phyloP scores from a whole-genome alignment of 2,329 filamentous ascomycete species.

The Rugonectria rugulosa region DNA sequence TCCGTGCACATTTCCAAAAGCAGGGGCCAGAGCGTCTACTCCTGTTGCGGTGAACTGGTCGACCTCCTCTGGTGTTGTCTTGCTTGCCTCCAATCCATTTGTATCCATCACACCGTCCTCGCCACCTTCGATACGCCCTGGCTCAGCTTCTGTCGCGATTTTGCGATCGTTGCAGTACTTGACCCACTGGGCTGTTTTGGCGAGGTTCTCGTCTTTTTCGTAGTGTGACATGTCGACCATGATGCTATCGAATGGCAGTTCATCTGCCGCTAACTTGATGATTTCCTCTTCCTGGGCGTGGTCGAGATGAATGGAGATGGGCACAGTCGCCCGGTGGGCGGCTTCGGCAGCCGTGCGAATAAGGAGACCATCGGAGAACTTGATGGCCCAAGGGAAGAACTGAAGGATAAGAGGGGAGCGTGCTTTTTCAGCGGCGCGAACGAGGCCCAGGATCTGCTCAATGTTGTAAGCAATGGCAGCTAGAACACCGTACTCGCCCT shows the following conservation, averaged over 20 bases:
- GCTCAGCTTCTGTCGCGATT: slow-evolving; percentile 17
- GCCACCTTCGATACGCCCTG: slow-evolving; percentile 46
- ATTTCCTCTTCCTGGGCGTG: slow-evolving; percentile 67
- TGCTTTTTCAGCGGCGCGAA: slow-evolving; percentile 73
- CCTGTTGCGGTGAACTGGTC: slow-evolving; percentile 74
- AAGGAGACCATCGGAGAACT: slow-evolving; percentile 61
- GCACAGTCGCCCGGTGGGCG: slow-evolving; percentile 63
- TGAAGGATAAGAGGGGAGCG: slow-evolving; percentile 73
- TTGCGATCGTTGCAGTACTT: slow-evolving; percentile 5
- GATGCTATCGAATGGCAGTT: slow-evolving; percentile 71
- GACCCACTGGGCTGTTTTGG: slow-evolving; percentile 9
- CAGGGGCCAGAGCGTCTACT: slow-evolving; percentile 78
- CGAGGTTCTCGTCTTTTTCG: slow-evolving; percentile 72
- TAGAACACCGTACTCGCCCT: slow-evolving; percentile 8
- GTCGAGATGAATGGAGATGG: slow-evolving; percentile 71
- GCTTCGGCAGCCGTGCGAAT: slow-evolving; percentile 60
- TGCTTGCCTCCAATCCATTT: slow-evolving; percentile 51
- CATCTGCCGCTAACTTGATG: slow-evolving; percentile 60
- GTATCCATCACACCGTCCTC: slow-evolving; percentile 75
- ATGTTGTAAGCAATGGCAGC: slow-evolving; percentile 61
- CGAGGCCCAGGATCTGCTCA: slow-evolving; percentile 72
- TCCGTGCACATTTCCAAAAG: slow-evolving; percentile 78
- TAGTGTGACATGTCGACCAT: slow-evolving; percentile 82
- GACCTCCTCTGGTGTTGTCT: slow-evolving; percentile 74
- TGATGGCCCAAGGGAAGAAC: slow-evolving; percentile 75